Percentiles rank a stretch among this genome's conserved stretches.
Evolutionary conservation across 2,329 filamentous ascomycete species (phyloP).

Genomic region (Aureobasidium pullulans): DNA sequence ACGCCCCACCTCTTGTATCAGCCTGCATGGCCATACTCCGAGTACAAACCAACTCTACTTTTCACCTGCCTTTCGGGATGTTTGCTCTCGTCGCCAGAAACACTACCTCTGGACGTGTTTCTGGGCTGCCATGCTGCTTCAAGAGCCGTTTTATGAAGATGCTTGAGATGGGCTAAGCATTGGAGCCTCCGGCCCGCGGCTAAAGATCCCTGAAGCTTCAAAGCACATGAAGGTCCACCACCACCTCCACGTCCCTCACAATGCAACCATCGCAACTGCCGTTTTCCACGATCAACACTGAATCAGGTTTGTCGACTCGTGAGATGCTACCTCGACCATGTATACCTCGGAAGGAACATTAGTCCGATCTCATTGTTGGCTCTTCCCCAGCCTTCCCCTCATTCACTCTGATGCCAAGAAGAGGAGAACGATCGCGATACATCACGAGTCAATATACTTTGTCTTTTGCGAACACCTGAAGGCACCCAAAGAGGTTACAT

Average conservation of each 20-base stretch:
- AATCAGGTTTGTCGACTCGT: not conserved
- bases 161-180: not conserved
- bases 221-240: not conserved
- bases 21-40: too few species aligned
- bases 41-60: too few species aligned
- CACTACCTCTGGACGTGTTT: too few species aligned
- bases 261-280: not conserved
- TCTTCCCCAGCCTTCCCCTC: not conserved
- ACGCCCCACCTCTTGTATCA: too few species aligned
- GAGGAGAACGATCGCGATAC: not conserved
- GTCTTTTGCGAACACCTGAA: not conserved
- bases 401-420: not conserved
- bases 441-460: not conserved
- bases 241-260: not conserved
- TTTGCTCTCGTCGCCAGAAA: too few species aligned
- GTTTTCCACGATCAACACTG: not conserved
- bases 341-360: not conserved
- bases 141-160: not conserved
- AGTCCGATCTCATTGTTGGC: not conserved
- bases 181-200: not conserved
- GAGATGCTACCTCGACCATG: not conserved
- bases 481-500: not conserved
- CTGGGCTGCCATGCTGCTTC: too few species aligned
- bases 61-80: too few species aligned
- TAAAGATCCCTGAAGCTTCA: not conserved